Conservation (phyloP, 352 stramenopile species). For the Globisporangium middletonii region DNA sequence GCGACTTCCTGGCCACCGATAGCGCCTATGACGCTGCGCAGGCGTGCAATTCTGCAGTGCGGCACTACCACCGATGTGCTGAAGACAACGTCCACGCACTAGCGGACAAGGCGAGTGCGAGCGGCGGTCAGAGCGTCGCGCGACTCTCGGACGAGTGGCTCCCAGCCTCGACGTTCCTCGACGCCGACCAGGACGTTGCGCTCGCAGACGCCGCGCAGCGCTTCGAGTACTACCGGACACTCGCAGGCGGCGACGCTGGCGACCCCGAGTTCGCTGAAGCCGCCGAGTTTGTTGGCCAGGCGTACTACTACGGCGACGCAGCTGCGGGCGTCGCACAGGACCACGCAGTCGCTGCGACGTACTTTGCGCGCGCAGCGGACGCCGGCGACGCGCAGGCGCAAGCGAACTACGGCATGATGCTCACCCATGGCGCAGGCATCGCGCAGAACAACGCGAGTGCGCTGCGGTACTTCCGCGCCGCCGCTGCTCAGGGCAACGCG, state of each 20-base stretch:
- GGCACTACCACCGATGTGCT: constrained; percentile 46
- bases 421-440: constrained; percentile 58
- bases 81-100: constrained; percentile 54
- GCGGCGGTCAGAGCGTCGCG: constrained; percentile 18
- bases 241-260: constrained; percentile 44
- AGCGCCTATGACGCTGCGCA: too few species aligned
- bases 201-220: constrained; percentile 42
- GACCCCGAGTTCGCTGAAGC: constrained; percentile 55
- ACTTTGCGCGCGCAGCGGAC: constrained; percentile 67
- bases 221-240: constrained; percentile 56
- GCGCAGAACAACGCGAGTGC: constrained; percentile 49
- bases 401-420: constrained; percentile 70
- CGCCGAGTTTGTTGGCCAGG: constrained; percentile 57
- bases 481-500: constrained; percentile 43
- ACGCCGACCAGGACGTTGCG: constrained; percentile 13
- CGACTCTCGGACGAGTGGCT: constrained; percentile 49
- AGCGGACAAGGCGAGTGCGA: constrained; percentile 38
- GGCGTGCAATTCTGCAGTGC: constrained; percentile 32
- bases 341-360: constrained; percentile 34
- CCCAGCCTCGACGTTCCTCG: constrained; percentile 13
- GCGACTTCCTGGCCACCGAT: constrained; percentile 17
- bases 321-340: constrained; percentile 48
- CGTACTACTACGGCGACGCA: constrained; percentile 67
- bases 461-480: constrained; percentile 51
- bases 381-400: constrained; percentile 54